phyloP scores from a whole-genome alignment of 2,329 filamentous ascomycete species.

The Dactylonectria estremocensis region DNA sequence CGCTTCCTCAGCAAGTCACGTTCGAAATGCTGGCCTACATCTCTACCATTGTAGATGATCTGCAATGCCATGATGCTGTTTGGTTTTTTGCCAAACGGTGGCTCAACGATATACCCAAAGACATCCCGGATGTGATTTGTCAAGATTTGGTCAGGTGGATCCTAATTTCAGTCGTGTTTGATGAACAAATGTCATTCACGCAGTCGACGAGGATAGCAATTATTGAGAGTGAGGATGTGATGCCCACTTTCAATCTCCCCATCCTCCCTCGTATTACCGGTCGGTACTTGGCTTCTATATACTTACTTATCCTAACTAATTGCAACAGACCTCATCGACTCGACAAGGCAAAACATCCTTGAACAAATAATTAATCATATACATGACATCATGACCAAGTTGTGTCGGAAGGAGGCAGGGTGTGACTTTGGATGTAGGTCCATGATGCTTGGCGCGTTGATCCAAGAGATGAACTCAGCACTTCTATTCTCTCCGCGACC shows the following conservation, averaged over 20 bases:
- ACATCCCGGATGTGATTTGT: neutral
- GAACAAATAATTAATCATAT: neutral
- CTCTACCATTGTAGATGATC: conserved; percentile 36
- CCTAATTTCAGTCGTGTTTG: conserved; percentile 32
- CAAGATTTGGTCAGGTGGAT: conserved; percentile 28
- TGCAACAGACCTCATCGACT: conserved; percentile 2
- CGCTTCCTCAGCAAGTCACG: conserved; percentile 15
- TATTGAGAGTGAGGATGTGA: neutral
- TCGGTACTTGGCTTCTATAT: neutral
- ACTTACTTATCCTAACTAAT: conserved; percentile 1
- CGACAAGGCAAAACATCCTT: neutral
- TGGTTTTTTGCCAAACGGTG: conserved; percentile 30
- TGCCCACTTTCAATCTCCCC: conserved; percentile 15
- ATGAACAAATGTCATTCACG: conserved; percentile 8
- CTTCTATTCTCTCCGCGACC: conserved; percentile 11
- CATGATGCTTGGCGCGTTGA: conserved; percentile 22
- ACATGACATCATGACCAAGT: neutral
- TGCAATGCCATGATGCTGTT: conserved; percentile 37
- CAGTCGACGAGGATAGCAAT: conserved; percentile 18
- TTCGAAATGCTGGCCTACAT: conserved; percentile 30
- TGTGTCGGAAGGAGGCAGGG: conserved; percentile 9
- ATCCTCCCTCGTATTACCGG: conserved; percentile 22
- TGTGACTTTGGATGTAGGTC: conserved; percentile 20
- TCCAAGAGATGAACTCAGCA: conserved; percentile 3
- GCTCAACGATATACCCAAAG: conserved; percentile 19